These are phyloP conservation scores for Claviceps quebecensis DNA, from an alignment of 2,329 filamentous ascomycete species.

Conservation along the genomic window DNA sequence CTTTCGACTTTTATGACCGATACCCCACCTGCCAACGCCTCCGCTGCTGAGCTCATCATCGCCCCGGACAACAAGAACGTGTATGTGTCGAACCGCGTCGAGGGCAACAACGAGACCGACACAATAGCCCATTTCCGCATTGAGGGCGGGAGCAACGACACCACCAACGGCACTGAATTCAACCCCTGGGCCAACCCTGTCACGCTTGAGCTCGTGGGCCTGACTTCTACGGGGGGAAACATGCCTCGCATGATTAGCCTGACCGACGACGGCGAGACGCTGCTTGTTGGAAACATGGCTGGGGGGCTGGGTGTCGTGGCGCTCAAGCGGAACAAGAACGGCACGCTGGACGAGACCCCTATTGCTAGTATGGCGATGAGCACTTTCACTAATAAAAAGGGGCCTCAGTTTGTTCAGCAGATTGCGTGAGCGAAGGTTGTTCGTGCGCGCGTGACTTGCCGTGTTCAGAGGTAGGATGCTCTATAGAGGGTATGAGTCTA, in stretches of 20 bases:
- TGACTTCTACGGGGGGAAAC: constrained; percentile 21
- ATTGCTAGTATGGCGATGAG: constrained; percentile 13
- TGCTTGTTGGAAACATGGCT: constrained; percentile 35
- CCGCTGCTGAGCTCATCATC: constrained; percentile 32
- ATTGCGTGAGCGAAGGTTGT: not conserved
- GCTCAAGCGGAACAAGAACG: constrained; percentile 14
- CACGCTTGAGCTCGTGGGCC: constrained; percentile 20
- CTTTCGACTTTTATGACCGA: constrained; percentile 28
- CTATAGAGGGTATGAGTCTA: too few relatives aligned
- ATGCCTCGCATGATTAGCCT: constrained; percentile 34
- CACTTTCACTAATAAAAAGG: constrained; percentile 9
- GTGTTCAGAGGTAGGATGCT: too few relatives aligned
- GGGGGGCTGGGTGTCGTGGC: constrained; percentile 27
- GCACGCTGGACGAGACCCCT: constrained; percentile 16
- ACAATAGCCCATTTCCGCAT: constrained; percentile 32
- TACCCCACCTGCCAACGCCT: constrained; percentile 20
- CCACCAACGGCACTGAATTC: not conserved
- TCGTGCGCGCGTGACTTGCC: too few relatives aligned
- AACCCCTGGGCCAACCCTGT: constrained; percentile 2
- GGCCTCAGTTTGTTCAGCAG: constrained; percentile 22
- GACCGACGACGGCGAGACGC: constrained; percentile 19
- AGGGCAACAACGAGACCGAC: constrained; percentile 25
- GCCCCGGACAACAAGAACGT: constrained; percentile 27
- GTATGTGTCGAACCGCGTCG: constrained; percentile 38
- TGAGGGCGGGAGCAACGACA: constrained; percentile 1